Conservation (phyloP, 805 yeast species). For the Teunomyces cretensis region DNA sequence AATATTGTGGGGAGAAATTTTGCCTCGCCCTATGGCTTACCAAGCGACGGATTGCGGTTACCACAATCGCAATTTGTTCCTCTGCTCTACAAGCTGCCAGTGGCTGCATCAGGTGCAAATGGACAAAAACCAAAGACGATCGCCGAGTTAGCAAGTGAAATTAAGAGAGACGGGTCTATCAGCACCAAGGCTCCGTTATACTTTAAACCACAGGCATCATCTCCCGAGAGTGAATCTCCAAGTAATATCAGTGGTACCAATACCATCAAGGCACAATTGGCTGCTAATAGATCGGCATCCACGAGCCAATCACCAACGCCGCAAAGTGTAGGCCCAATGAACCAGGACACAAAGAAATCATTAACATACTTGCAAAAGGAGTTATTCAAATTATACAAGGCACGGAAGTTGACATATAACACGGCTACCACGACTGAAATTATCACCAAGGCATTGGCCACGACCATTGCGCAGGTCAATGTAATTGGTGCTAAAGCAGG, state of each 20-base stretch:
- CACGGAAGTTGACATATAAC: constrained; percentile 65
- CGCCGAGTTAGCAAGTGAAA: constrained; percentile 44
- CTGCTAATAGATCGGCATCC: constrained; percentile 41
- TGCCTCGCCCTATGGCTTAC: constrained; percentile 23
- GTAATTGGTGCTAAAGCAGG: constrained; percentile 86
- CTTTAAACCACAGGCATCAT: constrained; percentile 27
- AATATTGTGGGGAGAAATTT: constrained; percentile 24
- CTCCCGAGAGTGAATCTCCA: constrained; percentile 1
- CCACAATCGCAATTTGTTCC: constrained; percentile 22
- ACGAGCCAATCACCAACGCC: constrained; percentile 19
- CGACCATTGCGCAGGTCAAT: constrained; percentile 87
- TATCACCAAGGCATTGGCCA: constrained; percentile 86
- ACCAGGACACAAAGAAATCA: constrained; percentile 68
- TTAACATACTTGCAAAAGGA: constrained; percentile 85
- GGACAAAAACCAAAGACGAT: constrained; percentile 37
- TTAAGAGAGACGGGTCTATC: constrained; percentile 29
- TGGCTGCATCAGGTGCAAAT: constrained; percentile 8
- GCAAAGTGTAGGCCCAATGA: constrained; percentile 31
- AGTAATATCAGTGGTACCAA: constrained; percentile 10
- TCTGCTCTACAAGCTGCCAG: constrained; percentile 16
- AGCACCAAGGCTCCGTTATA: constrained; percentile 33
- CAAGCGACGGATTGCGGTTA: constrained; percentile 17
- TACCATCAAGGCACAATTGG: constrained; percentile 46
- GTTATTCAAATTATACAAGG: constrained; percentile 74
- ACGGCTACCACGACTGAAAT: constrained; percentile 82